These are phyloP conservation scores for Lactifluus echinatus DNA, from an alignment of 768 basidiomycete species.

Conservation along the genomic window DNA sequence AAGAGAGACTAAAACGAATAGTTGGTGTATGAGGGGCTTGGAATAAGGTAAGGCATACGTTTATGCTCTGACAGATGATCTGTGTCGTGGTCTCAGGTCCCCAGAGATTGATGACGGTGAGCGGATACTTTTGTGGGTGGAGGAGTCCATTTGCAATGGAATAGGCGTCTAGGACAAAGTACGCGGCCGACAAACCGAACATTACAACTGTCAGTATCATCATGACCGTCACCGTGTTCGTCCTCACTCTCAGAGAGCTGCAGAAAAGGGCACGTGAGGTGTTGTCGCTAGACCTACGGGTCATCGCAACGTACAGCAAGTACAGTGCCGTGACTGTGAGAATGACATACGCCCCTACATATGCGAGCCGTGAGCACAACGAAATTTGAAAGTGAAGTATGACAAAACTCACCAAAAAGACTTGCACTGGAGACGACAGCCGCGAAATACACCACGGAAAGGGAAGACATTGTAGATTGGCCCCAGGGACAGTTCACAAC, in stretches of 20 bases:
- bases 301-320: conserved; percentile 6
- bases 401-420: conserved; percentile 7
- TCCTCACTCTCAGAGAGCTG: conserved; percentile 8
- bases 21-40: neutral
- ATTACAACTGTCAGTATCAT: conserved; percentile 6
- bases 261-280: neutral
- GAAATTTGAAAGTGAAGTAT: neutral
- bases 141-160: conserved; percentile 2
- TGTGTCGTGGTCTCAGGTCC: neutral
- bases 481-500: too few species aligned
- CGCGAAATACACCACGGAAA: neutral
- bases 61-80: conserved; percentile 1
- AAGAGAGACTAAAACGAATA: conserved; percentile 1
- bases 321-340: conserved; percentile 2
- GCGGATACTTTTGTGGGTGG: conserved; percentile 1
- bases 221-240: neutral
- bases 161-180: conserved; percentile 4
- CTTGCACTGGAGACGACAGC: neutral
- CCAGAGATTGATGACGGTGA: neutral
- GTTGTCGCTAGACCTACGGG: neutral
- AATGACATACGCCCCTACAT: conserved; percentile 6
- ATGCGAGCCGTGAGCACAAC: neutral
- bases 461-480: neutral
- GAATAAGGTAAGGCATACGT: neutral
- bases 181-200: conserved; percentile 8